These are phyloP conservation scores for Boletus insuetus DNA, from an alignment of 768 basidiomycete species.

Conservation along the genomic window DNA sequence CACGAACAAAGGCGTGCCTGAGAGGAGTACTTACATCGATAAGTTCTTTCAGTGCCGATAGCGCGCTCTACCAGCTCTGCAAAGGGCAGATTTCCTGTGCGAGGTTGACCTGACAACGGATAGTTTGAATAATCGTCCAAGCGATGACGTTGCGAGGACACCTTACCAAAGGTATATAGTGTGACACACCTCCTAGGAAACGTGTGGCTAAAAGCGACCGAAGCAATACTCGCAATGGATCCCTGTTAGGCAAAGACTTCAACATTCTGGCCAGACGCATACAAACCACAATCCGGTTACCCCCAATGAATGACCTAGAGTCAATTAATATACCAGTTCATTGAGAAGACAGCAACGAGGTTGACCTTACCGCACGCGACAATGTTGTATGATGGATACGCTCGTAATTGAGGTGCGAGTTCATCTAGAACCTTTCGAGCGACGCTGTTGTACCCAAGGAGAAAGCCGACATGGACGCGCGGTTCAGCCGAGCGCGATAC, in stretches of 20 bases:
- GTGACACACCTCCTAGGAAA: constrained; percentile 26
- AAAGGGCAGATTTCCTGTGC: constrained; percentile 43
- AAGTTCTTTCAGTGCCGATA: constrained; percentile 39
- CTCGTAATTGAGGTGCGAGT: constrained; percentile 31
- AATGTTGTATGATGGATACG: constrained; percentile 34
- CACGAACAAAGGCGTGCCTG: neutral
- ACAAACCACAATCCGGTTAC: constrained; percentile 14
- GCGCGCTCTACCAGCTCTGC: constrained; percentile 38
- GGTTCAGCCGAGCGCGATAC: constrained; percentile 10
- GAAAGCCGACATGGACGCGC: constrained; percentile 37
- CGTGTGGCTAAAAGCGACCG: constrained; percentile 29
- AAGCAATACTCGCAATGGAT: constrained; percentile 39
- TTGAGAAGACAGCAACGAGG: neutral
- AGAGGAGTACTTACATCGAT: constrained; percentile 34
- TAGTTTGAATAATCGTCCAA: neutral
- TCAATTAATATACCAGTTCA: neutral
- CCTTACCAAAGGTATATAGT: constrained; percentile 47
- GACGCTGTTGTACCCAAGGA: constrained; percentile 35
- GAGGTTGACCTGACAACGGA: constrained; percentile 44
- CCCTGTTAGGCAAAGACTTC: constrained; percentile 26
- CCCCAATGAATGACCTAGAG: constrained; percentile 42
- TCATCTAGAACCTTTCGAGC: constrained; percentile 27
- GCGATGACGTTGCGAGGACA: neutral
- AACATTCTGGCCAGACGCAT: neutral
- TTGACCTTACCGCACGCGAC: constrained; percentile 30